These are phyloP conservation scores for Barnettozyma vustinii DNA, from an alignment of 805 yeast genomes.

Conservation along the genomic window DNA sequence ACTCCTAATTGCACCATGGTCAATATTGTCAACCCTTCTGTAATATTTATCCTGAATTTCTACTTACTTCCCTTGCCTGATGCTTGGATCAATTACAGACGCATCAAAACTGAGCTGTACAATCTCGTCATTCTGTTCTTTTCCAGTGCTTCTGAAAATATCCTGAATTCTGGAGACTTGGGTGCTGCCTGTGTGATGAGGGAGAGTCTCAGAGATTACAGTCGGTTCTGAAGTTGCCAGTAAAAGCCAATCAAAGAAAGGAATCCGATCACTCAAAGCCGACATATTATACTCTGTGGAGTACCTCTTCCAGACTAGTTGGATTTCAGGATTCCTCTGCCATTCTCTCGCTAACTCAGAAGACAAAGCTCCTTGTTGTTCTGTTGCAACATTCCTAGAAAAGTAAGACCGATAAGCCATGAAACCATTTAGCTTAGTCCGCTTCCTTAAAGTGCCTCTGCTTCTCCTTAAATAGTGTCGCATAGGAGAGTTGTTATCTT, in stretches of 20 bases:
- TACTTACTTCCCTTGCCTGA: too few species aligned
- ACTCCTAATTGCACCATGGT: too few species aligned
- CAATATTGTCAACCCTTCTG: too few species aligned
- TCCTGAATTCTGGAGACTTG: neutral
- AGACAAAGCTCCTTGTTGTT: constrained; percentile 26
- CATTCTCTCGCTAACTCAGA: constrained; percentile 24
- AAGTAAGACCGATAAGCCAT: constrained; percentile 30
- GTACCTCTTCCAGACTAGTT: constrained; percentile 27
- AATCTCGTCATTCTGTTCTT: too few species aligned
- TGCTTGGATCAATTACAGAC: too few species aligned
- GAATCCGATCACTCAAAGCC: neutral
- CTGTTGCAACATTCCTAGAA: constrained; percentile 22
- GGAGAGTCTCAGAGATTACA: too few species aligned
- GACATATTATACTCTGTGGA: constrained; percentile 24
- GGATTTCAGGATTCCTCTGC: constrained; percentile 21
- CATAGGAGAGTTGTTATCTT: neutral
- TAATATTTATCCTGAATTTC: too few species aligned
- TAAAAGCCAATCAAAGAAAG: constrained; percentile 10
- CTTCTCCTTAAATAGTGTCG: neutral
- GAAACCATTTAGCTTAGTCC: constrained; percentile 26
- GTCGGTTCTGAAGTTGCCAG: neutral
- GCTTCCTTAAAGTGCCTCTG: neutral
- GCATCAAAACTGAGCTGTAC: neutral
- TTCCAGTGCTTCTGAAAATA: neutral
- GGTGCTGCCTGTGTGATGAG: neutral